Conservation (phyloP, 2,329 filamentous ascomycete genomes). For the Xylaria sp. region DNA sequence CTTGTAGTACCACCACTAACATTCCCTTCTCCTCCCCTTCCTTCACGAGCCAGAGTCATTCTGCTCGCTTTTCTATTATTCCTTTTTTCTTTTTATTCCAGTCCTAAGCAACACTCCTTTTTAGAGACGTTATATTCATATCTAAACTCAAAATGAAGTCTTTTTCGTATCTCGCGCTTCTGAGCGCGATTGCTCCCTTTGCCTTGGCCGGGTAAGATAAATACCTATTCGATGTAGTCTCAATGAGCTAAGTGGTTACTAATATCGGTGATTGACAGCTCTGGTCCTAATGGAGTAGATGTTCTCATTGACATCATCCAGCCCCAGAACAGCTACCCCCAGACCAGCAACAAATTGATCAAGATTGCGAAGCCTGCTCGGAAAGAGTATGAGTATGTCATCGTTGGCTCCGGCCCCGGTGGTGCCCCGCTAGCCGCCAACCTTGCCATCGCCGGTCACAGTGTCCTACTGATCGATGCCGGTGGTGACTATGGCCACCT, state of each 20-base stretch:
- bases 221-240: too few species aligned
- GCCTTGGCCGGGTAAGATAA: slow-evolving; percentile 33
- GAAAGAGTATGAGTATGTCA: slow-evolving; percentile 68
- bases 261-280: slow-evolving; percentile 17
- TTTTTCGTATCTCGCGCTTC: slow-evolving; percentile 41
- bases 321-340: slow-evolving; percentile 42
- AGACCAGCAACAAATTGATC: slow-evolving; percentile 41
- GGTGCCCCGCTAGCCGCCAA: slow-evolving; percentile 69
- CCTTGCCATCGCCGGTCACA: slow-evolving; percentile 70
- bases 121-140: slow-evolving; percentile 7
- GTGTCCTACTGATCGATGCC: slow-evolving; percentile 67
- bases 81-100: background rate
- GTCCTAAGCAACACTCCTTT: slow-evolving; percentile 15
- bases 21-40: slow-evolving; percentile 32
- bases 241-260: background rate
- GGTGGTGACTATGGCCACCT: slow-evolving; percentile 66
- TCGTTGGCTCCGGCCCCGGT: slow-evolving; percentile 71
- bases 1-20: slow-evolving; percentile 13
- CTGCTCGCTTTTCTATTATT: slow-evolving; percentile 27
- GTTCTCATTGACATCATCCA: slow-evolving; percentile 41
- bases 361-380: slow-evolving; percentile 33
- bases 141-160: slow-evolving; percentile 37
- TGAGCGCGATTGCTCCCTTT: slow-evolving; percentile 40
- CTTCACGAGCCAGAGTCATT: slow-evolving; percentile 21
- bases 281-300: slow-evolving; percentile 36